Evolutionary conservation across 2,329 filamentous ascomycete species (phyloP), one percentile per base, ranked within the genome.

Genomic region (Beauveria bassiana): DNA sequence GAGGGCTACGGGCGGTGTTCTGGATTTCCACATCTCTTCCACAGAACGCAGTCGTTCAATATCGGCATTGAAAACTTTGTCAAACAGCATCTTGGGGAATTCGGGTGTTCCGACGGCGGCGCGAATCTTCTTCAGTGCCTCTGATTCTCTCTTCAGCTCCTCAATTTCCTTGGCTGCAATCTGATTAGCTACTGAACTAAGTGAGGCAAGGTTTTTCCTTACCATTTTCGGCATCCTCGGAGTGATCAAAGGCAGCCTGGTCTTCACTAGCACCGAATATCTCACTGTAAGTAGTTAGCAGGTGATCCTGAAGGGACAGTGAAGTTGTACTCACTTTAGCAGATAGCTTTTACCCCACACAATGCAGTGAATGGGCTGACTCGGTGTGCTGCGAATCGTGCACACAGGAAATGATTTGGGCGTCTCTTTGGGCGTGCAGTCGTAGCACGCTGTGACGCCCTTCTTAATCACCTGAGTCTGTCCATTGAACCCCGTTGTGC

Each of bases 341-440:
- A 99, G 81, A 73, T 98, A 99, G 72, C 92, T 96, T 77, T 98
- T 99, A 22, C 85, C 93, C 95, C 95, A 99, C 2, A 99, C 93
- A 64, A 99, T 99, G 77, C 95, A 98, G 75, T 99, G 95, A 49
- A 99, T 98, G 0, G 93, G 91, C 69, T 98, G 93, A 66, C 90
- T 96, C 0, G 95, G 95, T 0, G 93, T 99, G 73, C 91, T 97
- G 72, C 95, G 86, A 68, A 99, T 98, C 1, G 95, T 99, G 77
- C 95, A 99, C 47, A 98, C 93, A 1, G 95, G 93, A 70, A 96
- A 98, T 1, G 89, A 89, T 73, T 96, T 98, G 6, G 93, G 93
- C 1, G 89, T 86, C 64, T 93, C 89, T 74, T 99, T 99, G 2
- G 86, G 83, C 16, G 86, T 89, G 77, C 95, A 99, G 71, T 99